These are phyloP conservation scores for Nitzschia sp. DNA, from an alignment of 108 stramenopile genomes.

Conservation along the genomic window DNA sequence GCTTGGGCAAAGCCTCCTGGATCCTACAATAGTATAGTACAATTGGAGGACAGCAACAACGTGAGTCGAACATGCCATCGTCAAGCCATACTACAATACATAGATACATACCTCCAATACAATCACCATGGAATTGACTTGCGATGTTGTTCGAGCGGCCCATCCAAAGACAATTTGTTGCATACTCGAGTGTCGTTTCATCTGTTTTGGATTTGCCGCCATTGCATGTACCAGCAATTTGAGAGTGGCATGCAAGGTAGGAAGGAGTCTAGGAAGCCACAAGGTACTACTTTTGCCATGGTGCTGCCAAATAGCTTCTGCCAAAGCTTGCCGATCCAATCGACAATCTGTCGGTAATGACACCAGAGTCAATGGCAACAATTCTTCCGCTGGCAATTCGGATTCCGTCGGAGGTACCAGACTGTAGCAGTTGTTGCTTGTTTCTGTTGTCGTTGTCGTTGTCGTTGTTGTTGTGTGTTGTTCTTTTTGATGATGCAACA, in stretches of 20 bases:
- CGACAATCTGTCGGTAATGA: constrained; percentile 2
- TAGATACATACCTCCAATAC: constrained; percentile 21
- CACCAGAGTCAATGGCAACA: constrained; percentile 10
- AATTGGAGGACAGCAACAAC: neutral
- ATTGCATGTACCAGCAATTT: constrained; percentile 10
- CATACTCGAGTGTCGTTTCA: constrained; percentile 1
- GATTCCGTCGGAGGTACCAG: neutral
- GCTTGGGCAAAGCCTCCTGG: constrained; percentile 15
- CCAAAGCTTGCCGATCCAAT: constrained; percentile 21
- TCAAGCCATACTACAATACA: too few species aligned
- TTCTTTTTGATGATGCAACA: neutral
- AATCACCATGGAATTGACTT: constrained; percentile 13
- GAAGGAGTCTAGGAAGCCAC: constrained; percentile 8
- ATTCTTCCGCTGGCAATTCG: neutral
- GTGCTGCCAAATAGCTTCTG: neutral
- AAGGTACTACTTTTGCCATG: neutral
- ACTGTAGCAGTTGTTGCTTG: neutral
- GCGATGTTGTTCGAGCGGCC: constrained; percentile 13
- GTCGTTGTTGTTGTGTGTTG: neutral
- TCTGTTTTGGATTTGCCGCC: neutral
- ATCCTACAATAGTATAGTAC: neutral
- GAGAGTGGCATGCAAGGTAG: constrained; percentile 8
- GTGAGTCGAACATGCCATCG: neutral
- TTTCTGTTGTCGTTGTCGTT: neutral
- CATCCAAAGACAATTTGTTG: constrained; percentile 7